Conservation (phyloP, 345 rosid species). For the Eucalyptus grandis region DNA sequence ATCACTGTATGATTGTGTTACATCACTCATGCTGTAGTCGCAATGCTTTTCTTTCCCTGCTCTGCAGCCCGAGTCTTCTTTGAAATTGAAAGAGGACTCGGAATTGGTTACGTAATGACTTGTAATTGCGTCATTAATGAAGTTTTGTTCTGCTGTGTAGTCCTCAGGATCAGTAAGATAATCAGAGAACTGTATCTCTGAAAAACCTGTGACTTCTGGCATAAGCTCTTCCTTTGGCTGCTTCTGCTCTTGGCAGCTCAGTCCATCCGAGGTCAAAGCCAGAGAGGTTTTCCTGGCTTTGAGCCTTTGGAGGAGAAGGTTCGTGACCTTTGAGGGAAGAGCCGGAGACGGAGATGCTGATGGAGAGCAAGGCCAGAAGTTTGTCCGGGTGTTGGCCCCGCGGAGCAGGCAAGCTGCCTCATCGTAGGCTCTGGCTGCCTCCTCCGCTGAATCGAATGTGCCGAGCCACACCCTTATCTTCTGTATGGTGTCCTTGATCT, state of each 20-base stretch:
- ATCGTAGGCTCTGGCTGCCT: constrained; percentile 47
- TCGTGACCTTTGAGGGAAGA: constrained; percentile 42
- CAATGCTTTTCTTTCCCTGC: constrained; percentile 1
- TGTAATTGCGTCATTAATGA: not conserved
- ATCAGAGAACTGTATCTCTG: constrained; percentile 18
- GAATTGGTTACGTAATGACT: constrained; percentile 7
- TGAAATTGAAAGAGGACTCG: constrained; percentile 20
- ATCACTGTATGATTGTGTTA: constrained; percentile 3
- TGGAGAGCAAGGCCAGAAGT: constrained; percentile 42
- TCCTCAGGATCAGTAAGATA: constrained; percentile 30
- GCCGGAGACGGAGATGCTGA: constrained; percentile 22
- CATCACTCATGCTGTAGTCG: constrained; percentile 1
- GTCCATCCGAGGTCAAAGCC: not conserved
- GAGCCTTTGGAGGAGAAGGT: constrained; percentile 43
- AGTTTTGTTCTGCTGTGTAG: not conserved
- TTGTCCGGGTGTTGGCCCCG: constrained; percentile 36
- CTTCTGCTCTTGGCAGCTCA: not conserved
- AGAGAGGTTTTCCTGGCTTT: constrained; percentile 19
- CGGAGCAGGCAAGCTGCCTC: constrained; percentile 51
- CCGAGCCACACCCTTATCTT: constrained; percentile 49
- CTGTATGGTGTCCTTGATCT: constrained; percentile 49
- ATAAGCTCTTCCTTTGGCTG: not conserved
- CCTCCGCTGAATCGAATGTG: constrained; percentile 43
- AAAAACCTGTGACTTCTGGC: not conserved
- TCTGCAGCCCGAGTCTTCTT: not conserved